phyloP scores from a whole-genome alignment of 805 yeast species.

The Kazachstania bromeliacearum region DNA sequence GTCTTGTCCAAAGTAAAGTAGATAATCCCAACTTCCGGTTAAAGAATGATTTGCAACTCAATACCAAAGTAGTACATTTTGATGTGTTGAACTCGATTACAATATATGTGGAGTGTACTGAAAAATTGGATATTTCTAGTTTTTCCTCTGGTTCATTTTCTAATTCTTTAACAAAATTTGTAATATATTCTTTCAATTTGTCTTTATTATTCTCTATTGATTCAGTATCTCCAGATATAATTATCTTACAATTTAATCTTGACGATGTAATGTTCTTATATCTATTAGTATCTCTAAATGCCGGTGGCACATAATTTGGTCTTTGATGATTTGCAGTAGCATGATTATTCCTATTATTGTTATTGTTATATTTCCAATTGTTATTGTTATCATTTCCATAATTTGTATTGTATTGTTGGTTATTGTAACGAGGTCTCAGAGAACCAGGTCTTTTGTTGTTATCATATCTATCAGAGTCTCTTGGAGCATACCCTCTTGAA shows the following conservation, averaged over 20 bases:
- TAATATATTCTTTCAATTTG: slow-evolving; percentile 4
- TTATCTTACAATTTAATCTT: slow-evolving; percentile 5
- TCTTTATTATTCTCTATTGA: not conserved
- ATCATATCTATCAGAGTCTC: not conserved
- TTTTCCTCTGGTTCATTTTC: no score
- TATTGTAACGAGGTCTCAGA: not conserved
- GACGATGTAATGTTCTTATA: slow-evolving; percentile 9
- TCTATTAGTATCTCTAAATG: slow-evolving; percentile 4
- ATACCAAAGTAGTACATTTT: slow-evolving; percentile 15
- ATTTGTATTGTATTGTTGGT: not conserved
- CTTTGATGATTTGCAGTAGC: not conserved
- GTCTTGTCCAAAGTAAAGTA: slow-evolving; percentile 19
- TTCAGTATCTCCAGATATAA: not conserved
- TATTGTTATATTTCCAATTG: not conserved
- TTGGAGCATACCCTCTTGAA: not conserved
- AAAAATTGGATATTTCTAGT: no score
- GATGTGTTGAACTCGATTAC: slow-evolving; percentile 13
- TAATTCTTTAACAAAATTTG: slow-evolving; percentile 6
- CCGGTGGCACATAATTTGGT: slow-evolving; percentile 5
- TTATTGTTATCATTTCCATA: not conserved
- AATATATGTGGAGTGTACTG: no score
- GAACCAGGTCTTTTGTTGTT: slow-evolving; percentile 1
- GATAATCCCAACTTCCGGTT: slow-evolving; percentile 9
- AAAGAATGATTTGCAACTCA: slow-evolving; percentile 18
- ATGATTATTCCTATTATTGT: not conserved